These are phyloP conservation scores for Podaxis sp. DNA, from an alignment of 768 basidiomycete genomes.

Conservation along the genomic window DNA sequence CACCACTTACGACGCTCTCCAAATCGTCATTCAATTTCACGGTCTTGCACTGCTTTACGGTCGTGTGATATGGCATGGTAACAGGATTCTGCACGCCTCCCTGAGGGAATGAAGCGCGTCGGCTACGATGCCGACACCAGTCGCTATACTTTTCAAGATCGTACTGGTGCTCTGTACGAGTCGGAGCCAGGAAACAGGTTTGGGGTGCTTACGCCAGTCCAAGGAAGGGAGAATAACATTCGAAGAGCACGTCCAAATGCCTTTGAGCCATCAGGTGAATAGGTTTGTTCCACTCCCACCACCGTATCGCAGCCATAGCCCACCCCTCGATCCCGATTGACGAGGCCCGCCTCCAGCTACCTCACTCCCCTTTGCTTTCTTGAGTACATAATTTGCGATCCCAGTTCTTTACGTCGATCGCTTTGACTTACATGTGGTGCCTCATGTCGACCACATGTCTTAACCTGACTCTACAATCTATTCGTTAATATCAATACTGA, in stretches of 20 bases:
- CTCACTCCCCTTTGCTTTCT: background rate
- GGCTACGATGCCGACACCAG: conserved; percentile 54
- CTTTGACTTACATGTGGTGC: background rate
- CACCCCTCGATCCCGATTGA: background rate
- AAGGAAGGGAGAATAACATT: conserved; percentile 5
- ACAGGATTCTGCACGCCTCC: conserved; percentile 50
- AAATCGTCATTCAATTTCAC: background rate
- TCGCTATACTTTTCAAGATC: conserved; percentile 51
- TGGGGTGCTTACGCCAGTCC: conserved; percentile 41
- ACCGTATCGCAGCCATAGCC: background rate
- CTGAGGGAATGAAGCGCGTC: conserved; percentile 48
- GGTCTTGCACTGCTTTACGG: background rate
- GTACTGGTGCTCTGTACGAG: conserved; percentile 42
- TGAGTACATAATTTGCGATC: background rate
- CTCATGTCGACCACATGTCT: background rate
- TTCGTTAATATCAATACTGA: background rate
- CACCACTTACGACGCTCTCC: conserved; percentile 8
- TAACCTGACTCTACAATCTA: background rate
- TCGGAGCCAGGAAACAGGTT: conserved; percentile 45
- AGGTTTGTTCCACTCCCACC: background rate
- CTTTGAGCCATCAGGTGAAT: conserved; percentile 5
- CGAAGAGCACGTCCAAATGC: conserved; percentile 6
- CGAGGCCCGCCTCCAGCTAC: background rate
- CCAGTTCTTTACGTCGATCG: background rate
- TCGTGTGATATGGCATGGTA: conserved; percentile 5